Evolutionary conservation across 2,329 filamentous ascomycete species (phyloP).

Genomic region (Monosporascus sp.): DNA sequence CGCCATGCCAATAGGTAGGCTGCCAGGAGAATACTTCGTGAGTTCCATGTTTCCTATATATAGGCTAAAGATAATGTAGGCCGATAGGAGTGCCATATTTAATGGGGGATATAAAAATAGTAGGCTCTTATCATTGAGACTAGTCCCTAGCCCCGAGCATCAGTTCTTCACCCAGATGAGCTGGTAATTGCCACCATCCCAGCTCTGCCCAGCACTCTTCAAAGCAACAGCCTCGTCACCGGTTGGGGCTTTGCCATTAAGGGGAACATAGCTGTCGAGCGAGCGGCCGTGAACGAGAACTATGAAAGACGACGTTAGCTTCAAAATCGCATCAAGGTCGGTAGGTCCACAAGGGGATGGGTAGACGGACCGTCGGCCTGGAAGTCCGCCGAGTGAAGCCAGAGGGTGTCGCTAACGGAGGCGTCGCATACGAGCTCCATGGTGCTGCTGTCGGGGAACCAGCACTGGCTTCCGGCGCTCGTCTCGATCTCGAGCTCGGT

Average conservation of each 20-base stretch:
- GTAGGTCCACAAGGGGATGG: neutral
- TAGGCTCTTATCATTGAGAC: too few relatives aligned
- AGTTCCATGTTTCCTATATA: too few relatives aligned
- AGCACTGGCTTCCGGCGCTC: constrained; percentile 3
- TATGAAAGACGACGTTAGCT: neutral
- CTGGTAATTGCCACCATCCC: constrained; percentile 7
- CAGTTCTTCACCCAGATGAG: constrained; percentile 3
- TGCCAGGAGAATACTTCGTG: too few relatives aligned
- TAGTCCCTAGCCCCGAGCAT: too few relatives aligned
- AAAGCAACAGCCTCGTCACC: constrained; percentile 2
- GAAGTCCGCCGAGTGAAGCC: constrained; percentile 3
- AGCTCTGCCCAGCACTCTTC: constrained; percentile 2
- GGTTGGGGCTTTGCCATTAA: constrained; percentile 1
- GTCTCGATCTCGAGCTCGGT: constrained; percentile 4
- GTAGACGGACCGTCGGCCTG: constrained; percentile 3
- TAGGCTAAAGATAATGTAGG: too few relatives aligned
- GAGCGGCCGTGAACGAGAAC: constrained; percentile 4
- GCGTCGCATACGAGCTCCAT: constrained; percentile 3
- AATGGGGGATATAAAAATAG: too few relatives aligned
- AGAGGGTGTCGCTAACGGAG: constrained; percentile 1
- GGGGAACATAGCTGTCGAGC: constrained; percentile 3
- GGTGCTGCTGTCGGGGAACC: constrained; percentile 1
- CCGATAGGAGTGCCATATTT: too few relatives aligned
- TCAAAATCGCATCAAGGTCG: too few relatives aligned
- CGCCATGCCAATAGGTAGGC: too few relatives aligned